Percentiles rank a stretch among this genome's conserved stretches.
Conservation (phyloP, 305 asterid genomes). For the Euphrasia arctica region DNA sequence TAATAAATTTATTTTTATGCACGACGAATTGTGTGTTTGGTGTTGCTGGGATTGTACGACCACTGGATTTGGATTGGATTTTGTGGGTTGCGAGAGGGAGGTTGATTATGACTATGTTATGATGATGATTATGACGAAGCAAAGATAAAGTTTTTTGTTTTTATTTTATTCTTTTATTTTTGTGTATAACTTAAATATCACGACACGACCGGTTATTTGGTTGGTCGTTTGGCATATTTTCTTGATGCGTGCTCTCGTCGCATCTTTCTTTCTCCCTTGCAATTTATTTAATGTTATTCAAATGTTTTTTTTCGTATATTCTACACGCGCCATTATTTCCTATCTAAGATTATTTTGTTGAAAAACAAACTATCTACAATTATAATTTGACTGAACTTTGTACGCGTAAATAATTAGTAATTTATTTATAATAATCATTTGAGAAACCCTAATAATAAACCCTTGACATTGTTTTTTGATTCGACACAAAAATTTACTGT, state of each 20-base stretch:
- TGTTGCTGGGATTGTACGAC: slow-evolving; percentile 13
- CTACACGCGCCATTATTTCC: too few relatives aligned
- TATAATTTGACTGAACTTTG: too few relatives aligned
- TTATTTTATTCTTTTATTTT: background rate
- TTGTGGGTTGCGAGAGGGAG: slow-evolving; percentile 27
- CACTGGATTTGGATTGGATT: slow-evolving; percentile 20
- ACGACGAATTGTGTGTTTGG: slow-evolving; percentile 6
- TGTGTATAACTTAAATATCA: background rate
- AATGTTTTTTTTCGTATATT: too few relatives aligned
- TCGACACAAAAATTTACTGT: too few relatives aligned
- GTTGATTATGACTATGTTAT: background rate
- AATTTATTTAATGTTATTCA: too few relatives aligned
- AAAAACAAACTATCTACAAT: too few relatives aligned
- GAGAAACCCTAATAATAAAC: too few relatives aligned
- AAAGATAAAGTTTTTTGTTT: background rate
- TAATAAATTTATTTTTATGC: background rate
- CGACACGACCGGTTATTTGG: background rate
- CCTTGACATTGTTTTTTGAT: too few relatives aligned
- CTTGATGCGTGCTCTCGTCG: background rate
- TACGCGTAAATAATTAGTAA: too few relatives aligned
- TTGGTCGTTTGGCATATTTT: background rate
- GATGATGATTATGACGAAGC: background rate
- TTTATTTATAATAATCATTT: too few relatives aligned
- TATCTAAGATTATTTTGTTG: too few relatives aligned
- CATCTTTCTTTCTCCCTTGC: too few relatives aligned